phyloP scores from a whole-genome alignment of 2,329 filamentous ascomycete species.

The Chrysoporthe puriensis region DNA sequence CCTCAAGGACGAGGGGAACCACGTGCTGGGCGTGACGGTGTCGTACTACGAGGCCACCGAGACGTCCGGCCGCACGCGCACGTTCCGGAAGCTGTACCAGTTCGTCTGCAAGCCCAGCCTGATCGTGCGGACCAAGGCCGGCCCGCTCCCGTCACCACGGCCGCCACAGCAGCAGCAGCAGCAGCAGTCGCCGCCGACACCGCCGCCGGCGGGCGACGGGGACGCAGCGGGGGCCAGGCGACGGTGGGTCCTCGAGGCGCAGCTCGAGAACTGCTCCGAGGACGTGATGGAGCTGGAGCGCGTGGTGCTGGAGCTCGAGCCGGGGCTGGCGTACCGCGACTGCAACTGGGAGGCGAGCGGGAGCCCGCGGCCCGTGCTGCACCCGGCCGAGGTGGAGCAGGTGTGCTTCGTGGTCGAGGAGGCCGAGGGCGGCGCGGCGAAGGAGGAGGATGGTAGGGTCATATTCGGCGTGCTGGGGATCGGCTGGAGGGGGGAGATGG shows the following conservation, averaged over 20 bases:
- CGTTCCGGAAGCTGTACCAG: constrained; percentile 94
- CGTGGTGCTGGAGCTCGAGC: constrained; percentile 58
- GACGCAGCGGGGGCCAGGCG: constrained; percentile 35
- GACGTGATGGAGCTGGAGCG: constrained; percentile 77
- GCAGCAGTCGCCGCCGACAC: constrained; percentile 7
- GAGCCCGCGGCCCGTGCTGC: constrained; percentile 56
- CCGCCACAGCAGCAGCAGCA: not conserved
- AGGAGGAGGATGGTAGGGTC: constrained; percentile 60
- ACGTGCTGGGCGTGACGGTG: constrained; percentile 90
- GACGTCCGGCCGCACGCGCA: constrained; percentile 72
- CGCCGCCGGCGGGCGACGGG: constrained; percentile 34
- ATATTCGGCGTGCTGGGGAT: constrained; percentile 82
- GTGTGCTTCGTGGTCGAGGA: constrained; percentile 65
- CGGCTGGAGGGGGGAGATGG: constrained; percentile 88
- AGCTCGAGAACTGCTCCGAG: constrained; percentile 93
- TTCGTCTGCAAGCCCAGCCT: constrained; percentile 91
- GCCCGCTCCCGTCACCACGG: constrained; percentile 53
- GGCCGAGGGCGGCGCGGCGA: constrained; percentile 36
- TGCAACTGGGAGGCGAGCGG: constrained; percentile 59
- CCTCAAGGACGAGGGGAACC: constrained; percentile 90
- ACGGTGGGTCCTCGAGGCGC: constrained; percentile 83
- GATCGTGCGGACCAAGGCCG: constrained; percentile 88
- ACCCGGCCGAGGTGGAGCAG: constrained; percentile 67
- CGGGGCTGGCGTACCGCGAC: constrained; percentile 54
- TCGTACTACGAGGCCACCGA: constrained; percentile 89